Base-by-base conservation (phyloP, 2,329 filamentous ascomycete genomes). In the Diaporthe citriasiana region DNA sequence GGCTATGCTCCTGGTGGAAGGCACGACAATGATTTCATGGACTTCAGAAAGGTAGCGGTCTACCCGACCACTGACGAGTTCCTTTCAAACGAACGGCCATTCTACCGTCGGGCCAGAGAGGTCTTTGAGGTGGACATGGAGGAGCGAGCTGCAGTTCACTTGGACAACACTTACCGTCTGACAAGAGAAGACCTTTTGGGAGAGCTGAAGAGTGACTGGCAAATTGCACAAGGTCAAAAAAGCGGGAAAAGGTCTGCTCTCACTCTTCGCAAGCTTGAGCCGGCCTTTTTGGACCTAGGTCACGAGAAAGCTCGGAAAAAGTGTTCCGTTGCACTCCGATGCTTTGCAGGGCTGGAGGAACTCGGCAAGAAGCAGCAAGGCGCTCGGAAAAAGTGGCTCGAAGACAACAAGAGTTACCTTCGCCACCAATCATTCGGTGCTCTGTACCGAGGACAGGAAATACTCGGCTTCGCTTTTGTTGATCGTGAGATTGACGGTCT, bases 141-240 rank as follows among this genome's bases (percentile, higher is more conserved):
- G 1, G 77, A 80, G 0, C 86, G 90, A 1, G 80, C 87, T 0
- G 81, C 81, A 0, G 80, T 83, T 0, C 91, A 94, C 78, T 80
- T 93, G 0, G 93, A 94, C 77, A 93, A 93, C 78, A 91, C 94
- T 69, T 95, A 93, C 76, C 91, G 93, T 0, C 85, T 95, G 0
- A 83, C 94, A 0, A 84, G 93, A 3, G 92, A 95, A 77, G 93
- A 95, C 75, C 91, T 94, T 86, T 82, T 95, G 0, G 89, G 85
- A 0, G 92, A 93, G 75, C 83, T 95, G 3, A 87, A 90, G 1
- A 89, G 91, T 12, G 92, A 93, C 63, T 80, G 92, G 0, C 86
- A 90, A 38, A 82, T 86, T 6, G 84, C 88, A 0, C 83, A 80
- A 15, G 87, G 86, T 0, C 82, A 82, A n/a, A 90, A 88, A 76